Percentiles rank a stretch among this genome's conserved stretches.
Conservation (phyloP, 331 rosid genomes). For the Rhamnella rubrinervis region DNA sequence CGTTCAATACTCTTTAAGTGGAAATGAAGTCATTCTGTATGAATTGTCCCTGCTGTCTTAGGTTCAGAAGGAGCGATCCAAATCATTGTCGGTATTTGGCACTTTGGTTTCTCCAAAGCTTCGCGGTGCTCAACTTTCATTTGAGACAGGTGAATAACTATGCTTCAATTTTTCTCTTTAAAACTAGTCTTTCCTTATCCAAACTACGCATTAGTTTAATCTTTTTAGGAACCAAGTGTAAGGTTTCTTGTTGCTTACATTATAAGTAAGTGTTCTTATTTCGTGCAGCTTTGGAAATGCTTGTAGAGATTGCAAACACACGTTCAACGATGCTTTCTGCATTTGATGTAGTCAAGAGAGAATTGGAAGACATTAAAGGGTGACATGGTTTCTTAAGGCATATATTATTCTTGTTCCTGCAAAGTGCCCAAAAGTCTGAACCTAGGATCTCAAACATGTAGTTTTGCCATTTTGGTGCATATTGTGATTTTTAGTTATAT, state of each 20-base stretch:
- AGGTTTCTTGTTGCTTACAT: background rate
- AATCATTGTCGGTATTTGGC: slow-evolving; percentile 67
- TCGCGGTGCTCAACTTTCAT: slow-evolving; percentile 76
- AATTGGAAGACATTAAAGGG: slow-evolving; percentile 41
- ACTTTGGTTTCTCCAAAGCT: slow-evolving; percentile 89
- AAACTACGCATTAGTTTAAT: slow-evolving; percentile 8
- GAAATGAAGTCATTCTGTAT: slow-evolving; percentile 13
- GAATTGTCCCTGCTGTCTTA: slow-evolving; percentile 26
- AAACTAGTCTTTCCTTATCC: slow-evolving; percentile 12
- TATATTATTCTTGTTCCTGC: background rate
- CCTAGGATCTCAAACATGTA: no score
- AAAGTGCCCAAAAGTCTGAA: no score
- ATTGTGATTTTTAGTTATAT: no score
- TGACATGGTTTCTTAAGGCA: background rate
- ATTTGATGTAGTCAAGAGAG: slow-evolving; percentile 51
- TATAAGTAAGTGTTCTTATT: no score
- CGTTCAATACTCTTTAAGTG: background rate
- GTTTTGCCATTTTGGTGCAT: no score
- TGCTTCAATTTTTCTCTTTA: background rate
- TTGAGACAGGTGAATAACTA: slow-evolving; percentile 60
- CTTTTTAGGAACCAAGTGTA: background rate
- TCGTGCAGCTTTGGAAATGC: slow-evolving; percentile 53
- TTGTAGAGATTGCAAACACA: slow-evolving; percentile 75
- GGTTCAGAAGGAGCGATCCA: slow-evolving; percentile 65
- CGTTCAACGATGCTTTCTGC: slow-evolving; percentile 50